These are phyloP conservation scores for Plectosphaerella plurivora DNA, from an alignment of 2,329 filamentous ascomycete genomes.

Conservation along the genomic window DNA sequence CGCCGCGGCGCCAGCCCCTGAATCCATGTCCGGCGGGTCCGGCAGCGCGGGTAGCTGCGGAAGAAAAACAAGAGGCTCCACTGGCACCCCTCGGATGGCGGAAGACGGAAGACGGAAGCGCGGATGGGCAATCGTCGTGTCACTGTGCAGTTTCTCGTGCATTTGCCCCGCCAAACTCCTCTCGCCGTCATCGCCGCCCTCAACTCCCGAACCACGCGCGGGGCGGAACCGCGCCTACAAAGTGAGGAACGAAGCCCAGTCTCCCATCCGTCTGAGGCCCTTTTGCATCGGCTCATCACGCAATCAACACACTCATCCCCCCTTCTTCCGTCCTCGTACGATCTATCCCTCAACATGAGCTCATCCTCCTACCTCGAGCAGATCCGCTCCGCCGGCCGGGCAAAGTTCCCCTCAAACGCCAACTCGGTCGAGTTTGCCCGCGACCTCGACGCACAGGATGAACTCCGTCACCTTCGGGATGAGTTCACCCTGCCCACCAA, in stretches of 20 bases:
- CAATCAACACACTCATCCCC: not conserved
- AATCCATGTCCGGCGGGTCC: not conserved
- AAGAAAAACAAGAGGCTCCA: slow-evolving; percentile 7
- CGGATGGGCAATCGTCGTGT: slow-evolving; percentile 3
- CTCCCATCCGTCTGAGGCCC: not conserved
- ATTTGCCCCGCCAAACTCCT: not conserved
- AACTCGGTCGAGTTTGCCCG: slow-evolving; percentile 43
- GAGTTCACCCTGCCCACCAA: slow-evolving; percentile 78
- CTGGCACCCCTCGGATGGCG: slow-evolving; percentile 8
- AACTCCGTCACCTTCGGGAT: slow-evolving; percentile 55
- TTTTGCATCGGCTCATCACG: not conserved
- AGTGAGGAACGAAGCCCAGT: slow-evolving; percentile 8
- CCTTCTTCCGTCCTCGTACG: slow-evolving; percentile 1
- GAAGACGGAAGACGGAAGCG: slow-evolving; percentile 8
- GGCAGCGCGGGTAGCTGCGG: not conserved
- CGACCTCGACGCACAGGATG: slow-evolving; percentile 55
- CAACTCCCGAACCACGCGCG: not conserved
- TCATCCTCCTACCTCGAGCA: slow-evolving; percentile 30
- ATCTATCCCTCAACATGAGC: slow-evolving; percentile 26
- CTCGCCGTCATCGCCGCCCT: not conserved
- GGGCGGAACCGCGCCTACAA: slow-evolving; percentile 8
- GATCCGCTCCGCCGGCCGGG: slow-evolving; percentile 33
- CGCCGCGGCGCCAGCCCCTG: too few species aligned
- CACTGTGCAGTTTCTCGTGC: not conserved
- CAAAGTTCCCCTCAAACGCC: slow-evolving; percentile 43